Percentiles rank a stretch among this genome's conserved stretches.
phyloP scores from a whole-genome alignment of 2,329 filamentous ascomycete species.

The Colletotrichum sp. region DNA sequence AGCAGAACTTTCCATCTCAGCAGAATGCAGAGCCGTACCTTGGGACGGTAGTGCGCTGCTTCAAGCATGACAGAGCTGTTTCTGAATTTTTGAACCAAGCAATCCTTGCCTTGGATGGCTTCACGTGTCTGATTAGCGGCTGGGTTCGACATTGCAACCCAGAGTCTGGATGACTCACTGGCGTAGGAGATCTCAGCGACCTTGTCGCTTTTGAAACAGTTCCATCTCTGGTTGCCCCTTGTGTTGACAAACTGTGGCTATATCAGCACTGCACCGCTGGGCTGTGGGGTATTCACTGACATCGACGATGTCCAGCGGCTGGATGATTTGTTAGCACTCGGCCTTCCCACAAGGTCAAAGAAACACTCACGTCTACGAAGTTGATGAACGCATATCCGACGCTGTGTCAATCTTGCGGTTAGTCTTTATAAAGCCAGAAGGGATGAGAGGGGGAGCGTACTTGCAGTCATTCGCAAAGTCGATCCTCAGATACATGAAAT shows the following conservation, averaged over 20 bases:
- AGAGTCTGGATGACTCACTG: slow-evolving; percentile 62
- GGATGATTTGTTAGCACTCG: slow-evolving; percentile 38
- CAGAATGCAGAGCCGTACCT: slow-evolving; percentile 54
- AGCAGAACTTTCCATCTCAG: not conserved
- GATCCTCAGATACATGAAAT: slow-evolving; percentile 95
- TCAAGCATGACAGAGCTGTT: slow-evolving; percentile 98
- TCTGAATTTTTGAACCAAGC: slow-evolving; percentile 91
- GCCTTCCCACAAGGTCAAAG: not conserved
- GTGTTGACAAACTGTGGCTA: slow-evolving; percentile 70
- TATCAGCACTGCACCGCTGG: slow-evolving; percentile 27
- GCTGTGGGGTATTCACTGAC: slow-evolving; percentile 45
- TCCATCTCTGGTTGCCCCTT: slow-evolving; percentile 76
- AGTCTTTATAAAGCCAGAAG: not conserved
- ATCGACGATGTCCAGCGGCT: slow-evolving; percentile 76
- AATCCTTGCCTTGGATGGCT: slow-evolving; percentile 90
- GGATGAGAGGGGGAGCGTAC: slow-evolving; percentile 51
- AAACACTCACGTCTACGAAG: slow-evolving; percentile 73
- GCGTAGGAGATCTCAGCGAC: slow-evolving; percentile 92
- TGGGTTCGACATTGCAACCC: rapidly evolving
- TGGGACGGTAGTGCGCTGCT: slow-evolving; percentile 79
- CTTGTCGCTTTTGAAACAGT: slow-evolving; percentile 83
- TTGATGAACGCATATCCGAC: slow-evolving; percentile 99
- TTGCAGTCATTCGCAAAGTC: slow-evolving; percentile 86
- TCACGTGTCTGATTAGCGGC: slow-evolving; percentile 40
- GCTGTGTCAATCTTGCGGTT: slow-evolving; percentile 47